Evolutionary conservation across 2,329 filamentous ascomycete genomes (phyloP), one percentile per base, ranked within the genome.

Genomic region (Monilinia fructigena): DNA sequence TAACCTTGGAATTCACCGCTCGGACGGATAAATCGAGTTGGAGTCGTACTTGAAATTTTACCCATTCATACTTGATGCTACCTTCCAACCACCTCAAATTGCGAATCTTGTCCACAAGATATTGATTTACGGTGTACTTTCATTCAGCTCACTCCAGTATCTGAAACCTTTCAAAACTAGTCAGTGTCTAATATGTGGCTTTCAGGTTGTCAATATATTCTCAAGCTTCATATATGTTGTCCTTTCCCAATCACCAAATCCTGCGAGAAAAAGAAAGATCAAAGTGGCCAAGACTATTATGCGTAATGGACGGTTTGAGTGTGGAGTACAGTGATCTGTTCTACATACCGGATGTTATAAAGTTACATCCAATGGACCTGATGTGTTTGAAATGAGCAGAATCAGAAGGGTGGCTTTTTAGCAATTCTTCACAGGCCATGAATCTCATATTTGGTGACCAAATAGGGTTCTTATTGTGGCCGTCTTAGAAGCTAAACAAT

Each of bases 361-460:
- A 26, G 31, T 61, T 50, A 40, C 58, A 61, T 3, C 14, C 45
- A 31, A 48, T 16, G 45, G 12, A 23, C 5, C 50, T 50, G 20
- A 28, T 18, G 56, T 50, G 20, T 38, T 38, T 26, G 5, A 28
- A 26, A 48, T 26, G 8, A 20, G 28, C 58, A 50, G 16, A 40
- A 12, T 12, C 4, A 18, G 45, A 16, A 50, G 12, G 38, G 14
- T 60, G 56, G 56, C 56, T 60, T 35, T 14, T 35, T 38, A 11
- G 18, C 28, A 48, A 50, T 50, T 38, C 14, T 26, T 48, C 45
- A 31, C 42, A 48, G 20, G 11, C 23, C 20, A 38, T 38, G 20
- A 50, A 28, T 50, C 45, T 50, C 56, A 60, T 60, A 45, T 60
- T 60, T 26, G 45, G 58, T 35, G 45, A 26, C 58, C n/a, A 23